phyloP scores from a whole-genome alignment of 1,284 basidiomycete species.

The Fistulinella cinereoalba region DNA sequence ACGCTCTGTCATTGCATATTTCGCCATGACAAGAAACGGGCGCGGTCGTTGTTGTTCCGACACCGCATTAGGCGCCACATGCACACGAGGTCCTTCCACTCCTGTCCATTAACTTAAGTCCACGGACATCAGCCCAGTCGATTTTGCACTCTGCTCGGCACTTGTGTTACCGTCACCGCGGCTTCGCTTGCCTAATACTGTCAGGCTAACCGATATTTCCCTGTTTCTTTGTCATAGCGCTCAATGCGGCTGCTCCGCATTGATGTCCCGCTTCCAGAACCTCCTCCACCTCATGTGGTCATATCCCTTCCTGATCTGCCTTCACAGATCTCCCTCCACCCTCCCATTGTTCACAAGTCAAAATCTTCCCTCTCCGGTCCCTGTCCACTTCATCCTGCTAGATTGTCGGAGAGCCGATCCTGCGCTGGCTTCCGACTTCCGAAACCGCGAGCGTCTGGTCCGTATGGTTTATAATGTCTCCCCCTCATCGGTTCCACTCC shows the following conservation, averaged over 20 bases:
- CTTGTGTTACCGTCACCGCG: slow-evolving; percentile 37
- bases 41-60: slow-evolving; percentile 24
- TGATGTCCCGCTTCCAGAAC: slow-evolving; percentile 28
- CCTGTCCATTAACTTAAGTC: slow-evolving; percentile 38
- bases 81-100: slow-evolving; percentile 37
- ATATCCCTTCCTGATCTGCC: slow-evolving; percentile 19
- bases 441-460: slow-evolving; percentile 31
- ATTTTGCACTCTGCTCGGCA: slow-evolving; percentile 34
- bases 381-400: slow-evolving; percentile 28
- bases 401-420: slow-evolving; percentile 40
- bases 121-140: slow-evolving; percentile 36
- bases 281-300: slow-evolving; percentile 12
- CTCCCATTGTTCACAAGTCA: slow-evolving; percentile 18
- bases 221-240: slow-evolving; percentile 33
- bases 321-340: slow-evolving; percentile 17
- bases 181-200: slow-evolving; percentile 37
- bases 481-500: slow-evolving; percentile 15
- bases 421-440: slow-evolving; percentile 29
- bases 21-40: slow-evolving; percentile 20
- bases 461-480: slow-evolving; percentile 25
- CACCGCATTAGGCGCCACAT: slow-evolving; percentile 35
- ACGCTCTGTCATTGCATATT: slow-evolving; percentile 11
- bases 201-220: slow-evolving; percentile 32
- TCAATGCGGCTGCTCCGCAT: slow-evolving; percentile 23
- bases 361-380: slow-evolving; percentile 22